These are phyloP conservation scores for Suillus fuscotomentosus DNA, from an alignment of 768 basidiomycete genomes.

Conservation along the genomic window DNA sequence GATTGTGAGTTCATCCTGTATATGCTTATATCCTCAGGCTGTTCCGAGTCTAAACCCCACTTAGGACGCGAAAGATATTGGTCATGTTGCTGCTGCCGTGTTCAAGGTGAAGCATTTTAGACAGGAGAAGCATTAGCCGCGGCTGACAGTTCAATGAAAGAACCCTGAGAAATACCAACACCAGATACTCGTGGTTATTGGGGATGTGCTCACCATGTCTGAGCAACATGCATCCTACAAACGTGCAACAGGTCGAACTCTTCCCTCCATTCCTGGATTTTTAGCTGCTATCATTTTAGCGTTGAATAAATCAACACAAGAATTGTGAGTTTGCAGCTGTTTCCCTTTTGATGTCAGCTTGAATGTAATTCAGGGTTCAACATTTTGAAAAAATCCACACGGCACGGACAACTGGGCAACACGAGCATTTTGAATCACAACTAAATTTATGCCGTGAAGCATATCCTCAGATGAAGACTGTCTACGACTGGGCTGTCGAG, in stretches of 20 bases:
- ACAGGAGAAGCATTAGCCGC: background rate
- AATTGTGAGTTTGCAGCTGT: slow-evolving; percentile 23
- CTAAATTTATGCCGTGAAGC: slow-evolving; percentile 18
- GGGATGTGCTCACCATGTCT: slow-evolving; percentile 28
- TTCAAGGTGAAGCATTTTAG: slow-evolving; percentile 23
- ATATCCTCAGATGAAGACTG: slow-evolving; percentile 28
- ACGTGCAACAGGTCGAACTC: slow-evolving; percentile 22
- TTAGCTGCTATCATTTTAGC: slow-evolving; percentile 25
- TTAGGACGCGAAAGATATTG: slow-evolving; percentile 35
- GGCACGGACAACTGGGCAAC: slow-evolving; percentile 12
- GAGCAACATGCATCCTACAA: slow-evolving; percentile 29
- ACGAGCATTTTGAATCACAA: slow-evolving; percentile 23
- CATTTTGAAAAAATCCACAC: slow-evolving; percentile 29
- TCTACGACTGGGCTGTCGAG: slow-evolving; percentile 26
- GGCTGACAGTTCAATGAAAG: slow-evolving; percentile 13
- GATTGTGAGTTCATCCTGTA: slow-evolving; percentile 27
- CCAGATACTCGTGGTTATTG: slow-evolving; percentile 27
- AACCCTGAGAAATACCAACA: slow-evolving; percentile 22
- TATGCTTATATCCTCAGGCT: background rate
- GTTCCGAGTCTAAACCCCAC: slow-evolving; percentile 5
- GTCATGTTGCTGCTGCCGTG: slow-evolving; percentile 32
- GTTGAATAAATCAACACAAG: slow-evolving; percentile 30
- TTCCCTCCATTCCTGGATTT: slow-evolving; percentile 29
- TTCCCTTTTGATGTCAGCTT: background rate
- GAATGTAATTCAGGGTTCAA: slow-evolving; percentile 18